Evolutionary conservation across 768 basidiomycete genomes (phyloP), one percentile per base, ranked within the genome.

Genomic region (Crucibulum laeve): DNA sequence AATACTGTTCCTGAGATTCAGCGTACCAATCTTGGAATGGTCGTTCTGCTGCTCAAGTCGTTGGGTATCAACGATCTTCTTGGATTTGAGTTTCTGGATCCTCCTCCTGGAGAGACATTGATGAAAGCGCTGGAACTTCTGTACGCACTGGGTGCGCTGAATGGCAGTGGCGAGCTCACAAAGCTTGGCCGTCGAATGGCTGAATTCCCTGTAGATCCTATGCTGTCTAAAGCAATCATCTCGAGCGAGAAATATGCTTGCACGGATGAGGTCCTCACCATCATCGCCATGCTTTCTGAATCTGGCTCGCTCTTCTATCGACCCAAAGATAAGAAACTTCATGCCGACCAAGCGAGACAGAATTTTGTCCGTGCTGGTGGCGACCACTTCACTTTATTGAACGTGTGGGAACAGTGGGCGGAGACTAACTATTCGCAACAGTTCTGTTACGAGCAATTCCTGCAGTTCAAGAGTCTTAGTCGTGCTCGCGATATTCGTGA

Each of bases 331-430:
- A 99, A 98, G 72, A 94, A 92, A 58, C 67, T 93, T 39, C 91
- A 98, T 56, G 96, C 96, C 11, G 95, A 99, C 56, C 93, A 97
- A 68, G 96, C 96, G 3, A 80, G 95, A 44, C 90, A 95, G 63
- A 98, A 97, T 60, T 99, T 99, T 59, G 84, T 94, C 45, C 91
- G 91, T 38, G 73, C 89, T 0, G 95, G 96, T 22, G 96, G 96
- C 18, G 96, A 99, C 56, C 96, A 98, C 67, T 99, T 98, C 60
- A 98, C 95, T 4, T 65, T 99, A 18, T 74, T 99, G 21, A 98
- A 98, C 60, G 91, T 98, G 10, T 98, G 93, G 87, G 94, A 97
- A 60, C 94, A 97, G 58, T 99, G 96, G 96, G 89, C 89, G 15
- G 96, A 99, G 50, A 91, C 94, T 18, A 92, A 92, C 56, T 98